Evolutionary conservation across 108 stramenopile species (phyloP).

Genomic region (Nannochloropsis oceanica): DNA sequence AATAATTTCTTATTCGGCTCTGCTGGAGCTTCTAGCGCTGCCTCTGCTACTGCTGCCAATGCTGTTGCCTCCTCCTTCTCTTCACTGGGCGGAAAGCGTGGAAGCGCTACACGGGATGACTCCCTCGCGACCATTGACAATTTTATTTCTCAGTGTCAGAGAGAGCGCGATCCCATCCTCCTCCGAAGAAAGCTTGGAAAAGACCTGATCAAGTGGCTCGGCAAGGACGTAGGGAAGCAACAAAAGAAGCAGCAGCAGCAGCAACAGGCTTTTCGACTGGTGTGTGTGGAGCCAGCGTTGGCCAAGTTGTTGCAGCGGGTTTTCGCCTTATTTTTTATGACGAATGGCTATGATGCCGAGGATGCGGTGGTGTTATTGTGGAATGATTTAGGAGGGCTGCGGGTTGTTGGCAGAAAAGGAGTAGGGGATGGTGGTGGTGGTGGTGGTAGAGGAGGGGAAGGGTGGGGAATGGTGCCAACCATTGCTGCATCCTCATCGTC

Average conservation of each 20-base stretch:
- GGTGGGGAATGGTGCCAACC: no score
- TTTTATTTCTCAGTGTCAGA: background rate
- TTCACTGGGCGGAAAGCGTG: background rate
- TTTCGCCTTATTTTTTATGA: background rate
- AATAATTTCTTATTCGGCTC: background rate
- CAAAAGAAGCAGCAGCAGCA: background rate
- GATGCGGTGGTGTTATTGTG: background rate
- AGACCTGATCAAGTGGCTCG: background rate
- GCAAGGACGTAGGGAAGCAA: background rate
- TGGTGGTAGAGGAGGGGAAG: background rate
- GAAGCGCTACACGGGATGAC: background rate
- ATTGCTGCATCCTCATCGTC: no score
- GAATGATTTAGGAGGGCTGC: background rate
- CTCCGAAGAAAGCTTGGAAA: background rate
- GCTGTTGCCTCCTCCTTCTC: background rate
- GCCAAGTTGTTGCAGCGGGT: background rate
- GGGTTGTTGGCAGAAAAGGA: background rate
- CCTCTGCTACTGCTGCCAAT: background rate
- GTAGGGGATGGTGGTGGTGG: background rate
- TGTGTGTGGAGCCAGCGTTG: background rate
- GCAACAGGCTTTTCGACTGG: background rate
- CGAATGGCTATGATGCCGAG: background rate
- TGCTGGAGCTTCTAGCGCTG: background rate
- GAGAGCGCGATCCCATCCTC: background rate
- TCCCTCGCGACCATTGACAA: background rate